Evolutionary conservation across 2,329 filamentous ascomycete species (phyloP).

Genomic region (Scortechinia acanthostroma): DNA sequence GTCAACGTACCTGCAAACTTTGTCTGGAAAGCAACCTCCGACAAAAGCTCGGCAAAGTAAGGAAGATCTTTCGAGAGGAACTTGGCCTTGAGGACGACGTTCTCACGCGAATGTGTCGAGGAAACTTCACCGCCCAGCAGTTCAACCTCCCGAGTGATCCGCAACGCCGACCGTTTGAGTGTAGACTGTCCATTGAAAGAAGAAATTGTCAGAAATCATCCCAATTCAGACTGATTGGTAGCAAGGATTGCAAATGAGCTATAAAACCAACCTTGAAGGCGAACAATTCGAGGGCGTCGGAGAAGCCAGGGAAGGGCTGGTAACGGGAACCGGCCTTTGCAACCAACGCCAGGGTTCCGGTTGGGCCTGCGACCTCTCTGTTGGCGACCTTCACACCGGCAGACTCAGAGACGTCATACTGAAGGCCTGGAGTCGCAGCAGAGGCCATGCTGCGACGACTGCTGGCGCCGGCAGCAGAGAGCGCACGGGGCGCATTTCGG

Average conservation of each 20-base stretch:
- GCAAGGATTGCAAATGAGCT: no score
- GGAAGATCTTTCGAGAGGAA: conserved; percentile 93
- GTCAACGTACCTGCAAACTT: conserved; percentile 65
- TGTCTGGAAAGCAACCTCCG: conserved; percentile 81
- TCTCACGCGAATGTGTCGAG: conserved; percentile 86
- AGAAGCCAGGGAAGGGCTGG: conserved; percentile 80
- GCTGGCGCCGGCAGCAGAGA: neutral
- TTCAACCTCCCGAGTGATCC: conserved; percentile 91
- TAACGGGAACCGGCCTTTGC: conserved; percentile 92
- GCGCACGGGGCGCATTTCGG: conserved; percentile 2
- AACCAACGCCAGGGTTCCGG: conserved; percentile 84
- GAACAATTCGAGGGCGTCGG: conserved; percentile 85
- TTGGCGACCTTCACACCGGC: conserved; percentile 87
- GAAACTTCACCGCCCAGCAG: conserved; percentile 85
- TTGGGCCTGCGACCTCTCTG: conserved; percentile 80
- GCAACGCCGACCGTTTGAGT: conserved; percentile 83
- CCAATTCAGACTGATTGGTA: no score
- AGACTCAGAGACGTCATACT: conserved; percentile 77
- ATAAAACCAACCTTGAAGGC: conserved; percentile 78
- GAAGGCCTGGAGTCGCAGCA: neutral
- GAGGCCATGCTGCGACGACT: conserved; percentile 1
- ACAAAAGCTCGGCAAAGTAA: conserved; percentile 93
- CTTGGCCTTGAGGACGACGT: conserved; percentile 83
- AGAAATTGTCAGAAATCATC: conserved; percentile 7
- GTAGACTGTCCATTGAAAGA: conserved; percentile 6